A percentile compares a stretch with the other conserved stretches of the same genome.
phyloP scores from a whole-genome alignment of 345 rosid genomes.

The Eucalyptus pumila region DNA sequence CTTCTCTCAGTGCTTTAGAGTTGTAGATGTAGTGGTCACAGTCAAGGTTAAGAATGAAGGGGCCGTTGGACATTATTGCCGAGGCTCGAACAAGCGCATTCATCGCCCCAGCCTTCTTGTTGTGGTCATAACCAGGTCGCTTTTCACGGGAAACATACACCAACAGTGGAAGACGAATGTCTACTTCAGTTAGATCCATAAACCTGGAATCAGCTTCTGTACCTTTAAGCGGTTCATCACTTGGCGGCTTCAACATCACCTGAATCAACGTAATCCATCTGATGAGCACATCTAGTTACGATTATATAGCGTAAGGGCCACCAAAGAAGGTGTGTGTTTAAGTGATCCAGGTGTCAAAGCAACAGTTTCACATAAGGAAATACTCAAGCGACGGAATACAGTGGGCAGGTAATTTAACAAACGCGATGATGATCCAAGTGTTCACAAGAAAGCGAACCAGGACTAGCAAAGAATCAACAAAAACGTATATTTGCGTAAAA shows the following conservation, averaged over 20 bases:
- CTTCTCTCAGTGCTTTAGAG: conserved; percentile 62
- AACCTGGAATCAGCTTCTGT: conserved; percentile 9
- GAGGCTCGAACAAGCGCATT: conserved; percentile 75
- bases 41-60: conserved; percentile 81
- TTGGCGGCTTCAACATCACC: conserved; percentile 77
- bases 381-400: neutral
- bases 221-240: conserved; percentile 26
- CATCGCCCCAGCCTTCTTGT: conserved; percentile 95
- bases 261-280: neutral
- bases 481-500: neutral
- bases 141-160: conserved; percentile 78
- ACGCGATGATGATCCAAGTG: neutral
- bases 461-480: neutral
- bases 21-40: conserved; percentile 76
- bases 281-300: neutral
- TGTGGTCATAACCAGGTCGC: conserved; percentile 83
- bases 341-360: neutral
- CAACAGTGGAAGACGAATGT: conserved; percentile 72
- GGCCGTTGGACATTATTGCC: conserved; percentile 82
- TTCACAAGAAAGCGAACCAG: neutral
- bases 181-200: conserved; percentile 47
- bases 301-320: neutral
- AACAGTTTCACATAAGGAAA: neutral
- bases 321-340: neutral
- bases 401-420: neutral